Conservation (phyloP, 1,284 basidiomycete genomes). For the Fomitiporia mediterranea region DNA sequence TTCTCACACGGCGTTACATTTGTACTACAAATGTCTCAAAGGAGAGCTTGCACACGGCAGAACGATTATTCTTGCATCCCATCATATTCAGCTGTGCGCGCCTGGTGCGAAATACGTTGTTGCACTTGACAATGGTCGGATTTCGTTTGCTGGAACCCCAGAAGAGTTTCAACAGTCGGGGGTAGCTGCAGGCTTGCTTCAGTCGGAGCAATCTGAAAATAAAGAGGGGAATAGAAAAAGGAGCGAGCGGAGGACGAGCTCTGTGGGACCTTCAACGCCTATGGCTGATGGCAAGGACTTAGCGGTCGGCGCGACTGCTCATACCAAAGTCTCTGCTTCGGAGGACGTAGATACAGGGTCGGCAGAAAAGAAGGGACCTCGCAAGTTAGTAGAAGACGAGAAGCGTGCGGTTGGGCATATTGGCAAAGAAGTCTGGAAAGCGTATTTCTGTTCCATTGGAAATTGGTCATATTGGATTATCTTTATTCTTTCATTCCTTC, state of each 20-base stretch:
- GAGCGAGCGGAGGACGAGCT: constrained; percentile 39
- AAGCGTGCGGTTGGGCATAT: constrained; percentile 83
- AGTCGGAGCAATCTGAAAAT: constrained; percentile 41
- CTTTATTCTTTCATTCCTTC: constrained; percentile 53
- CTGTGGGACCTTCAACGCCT: too few relatives aligned
- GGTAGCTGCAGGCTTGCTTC: constrained; percentile 63
- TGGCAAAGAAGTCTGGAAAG: constrained; percentile 70
- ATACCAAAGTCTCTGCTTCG: constrained; percentile 25
- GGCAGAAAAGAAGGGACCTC: constrained; percentile 58
- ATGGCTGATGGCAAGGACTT: too few relatives aligned
- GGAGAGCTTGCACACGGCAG: constrained; percentile 38
- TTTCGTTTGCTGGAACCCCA: constrained; percentile 66
- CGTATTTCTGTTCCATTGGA: constrained; percentile 74
- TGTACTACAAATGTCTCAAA: constrained; percentile 41
- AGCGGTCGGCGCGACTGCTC: too few relatives aligned
- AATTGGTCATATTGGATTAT: constrained; percentile 63
- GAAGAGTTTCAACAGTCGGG: constrained; percentile 63
- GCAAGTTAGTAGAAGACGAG: constrained; percentile 92
- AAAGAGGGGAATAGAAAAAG: constrained; percentile 31
- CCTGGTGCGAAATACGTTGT: constrained; percentile 38
- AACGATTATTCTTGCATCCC: constrained; percentile 41
- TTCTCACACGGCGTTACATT: constrained; percentile 41
- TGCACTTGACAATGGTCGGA: constrained; percentile 66
- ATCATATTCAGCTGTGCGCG: constrained; percentile 38
- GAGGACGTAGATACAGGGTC: constrained; percentile 26